Evolutionary conservation across 2,329 filamentous ascomycete species (phyloP).

Genomic region (Ampelomyces quisqualis): DNA sequence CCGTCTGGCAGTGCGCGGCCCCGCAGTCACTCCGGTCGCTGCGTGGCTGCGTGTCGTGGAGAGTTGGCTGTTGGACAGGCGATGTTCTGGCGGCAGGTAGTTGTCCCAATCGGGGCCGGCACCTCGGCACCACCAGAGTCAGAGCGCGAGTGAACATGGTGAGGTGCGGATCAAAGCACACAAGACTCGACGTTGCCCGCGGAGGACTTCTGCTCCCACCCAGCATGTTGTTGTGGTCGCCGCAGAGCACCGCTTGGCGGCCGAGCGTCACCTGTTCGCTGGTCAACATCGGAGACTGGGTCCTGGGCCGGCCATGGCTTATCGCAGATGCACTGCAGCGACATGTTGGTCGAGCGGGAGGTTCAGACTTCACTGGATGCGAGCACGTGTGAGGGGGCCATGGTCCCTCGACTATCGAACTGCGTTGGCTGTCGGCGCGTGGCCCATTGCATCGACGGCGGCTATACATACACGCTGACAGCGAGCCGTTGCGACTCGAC

Average conservation of each 20-base stretch:
- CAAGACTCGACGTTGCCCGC: too few species aligned
- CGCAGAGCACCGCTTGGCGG: too few species aligned
- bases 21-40: not conserved
- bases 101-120: not conserved
- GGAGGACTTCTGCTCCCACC: too few species aligned
- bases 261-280: not conserved
- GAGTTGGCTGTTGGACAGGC: not conserved
- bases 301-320: not conserved
- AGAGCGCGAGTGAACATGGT: too few species aligned
- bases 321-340: not conserved
- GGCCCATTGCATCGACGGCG: too few species aligned
- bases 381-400: not conserved
- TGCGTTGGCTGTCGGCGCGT: too few species aligned
- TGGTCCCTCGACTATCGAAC: too few species aligned
- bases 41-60: not conserved
- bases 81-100: not conserved
- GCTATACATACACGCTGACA: too few species aligned
- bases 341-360: not conserved
- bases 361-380: not conserved
- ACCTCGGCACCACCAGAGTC: not conserved
- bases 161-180: too few species aligned
- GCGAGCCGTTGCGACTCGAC: too few species aligned
- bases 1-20: too few species aligned
- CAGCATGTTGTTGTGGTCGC: too few species aligned
- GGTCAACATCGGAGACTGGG: not conserved